Base-by-base conservation (phyloP, 2,329 filamentous ascomycete genomes). In the Ophioceras dolichostomum region DNA sequence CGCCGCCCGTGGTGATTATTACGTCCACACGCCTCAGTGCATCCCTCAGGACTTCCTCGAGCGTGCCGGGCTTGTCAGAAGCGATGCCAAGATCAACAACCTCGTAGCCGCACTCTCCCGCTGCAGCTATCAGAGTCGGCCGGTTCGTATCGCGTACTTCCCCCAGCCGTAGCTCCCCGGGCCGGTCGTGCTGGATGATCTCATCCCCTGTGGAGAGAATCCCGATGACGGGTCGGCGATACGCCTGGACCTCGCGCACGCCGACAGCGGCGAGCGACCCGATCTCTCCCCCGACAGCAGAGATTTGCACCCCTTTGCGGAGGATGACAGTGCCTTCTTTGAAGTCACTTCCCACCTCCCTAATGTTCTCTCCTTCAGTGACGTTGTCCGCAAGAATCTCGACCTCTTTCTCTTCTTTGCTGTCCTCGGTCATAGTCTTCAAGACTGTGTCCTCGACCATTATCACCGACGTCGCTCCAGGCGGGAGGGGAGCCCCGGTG, bases 371-470 rank as follows among this genome's bases (percentile, higher is more conserved):
- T 16, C 83, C 83, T 3, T 75, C 62, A 36, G 75, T 73, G 34
- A 95, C 76, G 8, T 74, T 75, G 20, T 79, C 76, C 0, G 85
- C 86, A 2, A 94, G 64, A 27, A 98, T 88, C 54, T 94, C 84
- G 3, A 98, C 73, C 43, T 87, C 82, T 34, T 79, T 79, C 57
- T 98, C 91, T 59, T 98, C 91, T 36, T 68, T 69, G 0, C 79
- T 83, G 47, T 94, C 84, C 0, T 83, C 78, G 0, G 86, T 91
- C 57, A 75, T 76, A 2, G 73, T 78, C 42, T 73, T 76, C 4
- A 98, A 65, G 1, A 79, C 61, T 0, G 91, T 98, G 51, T 95
- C 91, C 60, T 98, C 91, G 1, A 98, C 91, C 86, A 93, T 96
- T 33, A 95, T 80, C 5, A 98, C 88, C 1, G 89, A 81, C 19